Conservation (phyloP, 2,329 filamentous ascomycete genomes). For the Apiospora malaysiana region DNA sequence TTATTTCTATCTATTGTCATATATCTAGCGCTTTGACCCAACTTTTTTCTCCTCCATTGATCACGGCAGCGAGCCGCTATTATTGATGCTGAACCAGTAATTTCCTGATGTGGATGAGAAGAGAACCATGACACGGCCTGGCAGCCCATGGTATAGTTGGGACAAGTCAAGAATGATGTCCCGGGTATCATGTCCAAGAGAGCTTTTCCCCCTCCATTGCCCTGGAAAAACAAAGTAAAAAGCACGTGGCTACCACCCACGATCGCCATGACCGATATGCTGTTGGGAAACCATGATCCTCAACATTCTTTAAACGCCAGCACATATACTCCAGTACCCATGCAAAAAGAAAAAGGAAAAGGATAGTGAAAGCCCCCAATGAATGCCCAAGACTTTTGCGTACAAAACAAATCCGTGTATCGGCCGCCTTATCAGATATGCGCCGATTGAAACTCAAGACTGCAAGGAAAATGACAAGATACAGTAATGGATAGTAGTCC, state of each 20-base stretch:
- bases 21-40: neutral
- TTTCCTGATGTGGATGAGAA: neutral
- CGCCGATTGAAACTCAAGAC: neutral
- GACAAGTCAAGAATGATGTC: slow-evolving; percentile 21
- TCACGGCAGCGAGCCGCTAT: neutral
- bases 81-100: neutral
- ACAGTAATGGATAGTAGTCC: neutral
- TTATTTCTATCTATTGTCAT: slow-evolving; percentile 9
- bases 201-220: slow-evolving; percentile 5
- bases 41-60: neutral
- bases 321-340: slow-evolving; percentile 5
- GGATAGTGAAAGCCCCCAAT: neutral
- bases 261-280: slow-evolving; percentile 1
- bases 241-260: neutral
- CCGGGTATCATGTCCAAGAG: slow-evolving; percentile 23
- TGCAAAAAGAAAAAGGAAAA: neutral
- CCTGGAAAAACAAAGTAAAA: slow-evolving; percentile 16
- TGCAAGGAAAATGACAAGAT: neutral
- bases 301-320: neutral
- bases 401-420: neutral
- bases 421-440: neutral
- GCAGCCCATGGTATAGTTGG: slow-evolving; percentile 4
- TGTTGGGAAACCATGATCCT: slow-evolving; percentile 4
- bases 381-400: slow-evolving; percentile 1
- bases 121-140: neutral